Conservation (phyloP, 345 rosid genomes). For the Citrus maxima region DNA sequence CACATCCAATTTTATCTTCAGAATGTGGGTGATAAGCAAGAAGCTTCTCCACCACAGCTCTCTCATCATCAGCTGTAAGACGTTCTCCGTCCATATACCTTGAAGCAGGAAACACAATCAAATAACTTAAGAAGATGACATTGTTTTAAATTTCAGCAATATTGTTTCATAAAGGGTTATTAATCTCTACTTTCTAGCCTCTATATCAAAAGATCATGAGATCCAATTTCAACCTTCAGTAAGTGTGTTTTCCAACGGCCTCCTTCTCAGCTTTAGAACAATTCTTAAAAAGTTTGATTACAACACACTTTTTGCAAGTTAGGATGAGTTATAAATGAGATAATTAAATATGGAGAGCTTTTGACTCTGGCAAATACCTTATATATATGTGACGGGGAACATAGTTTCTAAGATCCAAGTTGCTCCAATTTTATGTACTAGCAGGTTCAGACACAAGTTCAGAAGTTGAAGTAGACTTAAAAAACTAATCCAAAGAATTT, state of each 20-base stretch:
- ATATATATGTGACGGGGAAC: not conserved
- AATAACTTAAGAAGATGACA: not conserved
- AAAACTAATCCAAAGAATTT: not conserved
- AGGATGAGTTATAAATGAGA: not conserved
- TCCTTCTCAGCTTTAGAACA: not conserved
- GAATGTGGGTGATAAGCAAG: conserved; percentile 70
- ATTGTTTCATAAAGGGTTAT: not conserved
- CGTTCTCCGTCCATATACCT: conserved; percentile 77
- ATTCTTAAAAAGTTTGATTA: not conserved
- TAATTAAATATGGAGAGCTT: not conserved
- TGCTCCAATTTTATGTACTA: not conserved
- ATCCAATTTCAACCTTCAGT: not conserved
- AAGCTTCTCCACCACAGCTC: conserved; percentile 57
- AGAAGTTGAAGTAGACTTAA: not conserved
- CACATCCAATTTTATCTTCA: conserved; percentile 83
- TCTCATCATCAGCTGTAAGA: conserved; percentile 62
- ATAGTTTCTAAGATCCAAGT: not conserved
- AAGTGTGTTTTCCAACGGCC: not conserved
- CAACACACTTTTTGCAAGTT: not conserved
- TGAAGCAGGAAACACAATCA: conserved; percentile 13
- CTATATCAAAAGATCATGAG: not conserved
- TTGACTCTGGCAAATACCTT: not conserved
- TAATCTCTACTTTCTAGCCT: not conserved
- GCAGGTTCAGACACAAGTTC: not conserved
- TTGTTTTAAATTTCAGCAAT: not conserved